Evolutionary conservation across 2,329 filamentous ascomycete species (phyloP).

Genomic region (Trichophyton mentagrophytes): DNA sequence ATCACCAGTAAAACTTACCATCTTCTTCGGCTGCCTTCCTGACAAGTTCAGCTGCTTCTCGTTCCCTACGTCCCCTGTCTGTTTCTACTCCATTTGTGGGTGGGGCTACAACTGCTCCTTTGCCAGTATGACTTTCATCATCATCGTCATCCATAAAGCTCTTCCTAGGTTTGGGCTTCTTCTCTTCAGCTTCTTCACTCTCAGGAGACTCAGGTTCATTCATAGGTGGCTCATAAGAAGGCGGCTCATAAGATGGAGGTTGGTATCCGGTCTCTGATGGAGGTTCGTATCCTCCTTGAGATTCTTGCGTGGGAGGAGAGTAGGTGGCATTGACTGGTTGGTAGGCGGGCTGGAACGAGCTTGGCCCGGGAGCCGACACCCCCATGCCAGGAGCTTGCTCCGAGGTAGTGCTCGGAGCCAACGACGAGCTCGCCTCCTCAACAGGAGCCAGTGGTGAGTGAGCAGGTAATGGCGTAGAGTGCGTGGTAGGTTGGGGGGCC

Average conservation of each 20-base stretch:
- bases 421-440: constrained; percentile 24
- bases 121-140: constrained; percentile 53
- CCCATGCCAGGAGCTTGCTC: constrained; percentile 6
- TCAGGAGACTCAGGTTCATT: constrained; percentile 36
- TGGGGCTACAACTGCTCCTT: constrained; percentile 24
- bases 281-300: constrained; percentile 19
- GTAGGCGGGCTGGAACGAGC: neutral
- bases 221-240: constrained; percentile 15
- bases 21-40: constrained; percentile 64
- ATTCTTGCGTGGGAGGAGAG: neutral
- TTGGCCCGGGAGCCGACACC: neutral
- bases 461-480: constrained; percentile 24
- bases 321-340: neutral
- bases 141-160: constrained; percentile 68
- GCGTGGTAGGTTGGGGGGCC: constrained; percentile 17
- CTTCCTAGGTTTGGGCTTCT: constrained; percentile 55
- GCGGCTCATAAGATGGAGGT: constrained; percentile 21
- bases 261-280: constrained; percentile 22
- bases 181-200: constrained; percentile 37
- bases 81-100: constrained; percentile 36
- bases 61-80: constrained; percentile 57
- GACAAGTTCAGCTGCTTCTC: constrained; percentile 74
- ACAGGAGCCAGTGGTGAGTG: constrained; percentile 31
- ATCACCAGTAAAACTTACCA: constrained; percentile 29
- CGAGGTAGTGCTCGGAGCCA: constrained; percentile 11